phyloP scores from a whole-genome alignment of 2,329 filamentous ascomycete species.

The Diaporthe capsici region DNA sequence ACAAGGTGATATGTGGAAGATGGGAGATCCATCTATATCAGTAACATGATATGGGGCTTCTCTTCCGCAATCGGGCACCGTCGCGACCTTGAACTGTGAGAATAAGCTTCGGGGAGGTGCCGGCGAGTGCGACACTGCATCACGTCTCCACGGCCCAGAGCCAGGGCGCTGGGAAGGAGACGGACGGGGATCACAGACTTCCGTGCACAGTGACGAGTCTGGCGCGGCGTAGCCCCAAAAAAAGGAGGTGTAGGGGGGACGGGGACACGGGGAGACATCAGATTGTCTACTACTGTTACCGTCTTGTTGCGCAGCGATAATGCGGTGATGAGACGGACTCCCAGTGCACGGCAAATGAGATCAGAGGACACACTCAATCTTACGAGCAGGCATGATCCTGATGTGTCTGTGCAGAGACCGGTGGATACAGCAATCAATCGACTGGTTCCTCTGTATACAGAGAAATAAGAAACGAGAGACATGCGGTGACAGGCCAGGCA shows the following conservation, averaged over 20 bases:
- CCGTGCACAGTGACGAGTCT: slow-evolving; percentile 34
- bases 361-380: slow-evolving; percentile 31
- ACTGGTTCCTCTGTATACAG: slow-evolving; percentile 11
- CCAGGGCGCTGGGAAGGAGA: slow-evolving; percentile 37
- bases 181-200: slow-evolving; percentile 16
- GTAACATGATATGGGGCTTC: slow-evolving; percentile 13
- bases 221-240: slow-evolving; percentile 12
- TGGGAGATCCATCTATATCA: slow-evolving; percentile 13
- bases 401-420: slow-evolving; percentile 29
- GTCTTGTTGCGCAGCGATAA: background rate
- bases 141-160: slow-evolving; percentile 34
- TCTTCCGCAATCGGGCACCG: slow-evolving; percentile 19
- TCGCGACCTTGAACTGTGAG: background rate
- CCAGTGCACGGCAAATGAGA: slow-evolving; percentile 30
- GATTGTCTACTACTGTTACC: background rate
- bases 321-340: slow-evolving; percentile 8
- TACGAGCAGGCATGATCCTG: slow-evolving; percentile 38
- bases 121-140: slow-evolving; percentile 38
- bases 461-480: slow-evolving; percentile 38
- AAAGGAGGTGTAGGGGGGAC: slow-evolving; percentile 9
- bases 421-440: slow-evolving; percentile 8
- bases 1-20: slow-evolving; percentile 15
- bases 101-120: slow-evolving; percentile 28
- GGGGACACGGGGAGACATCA: background rate
- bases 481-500: slow-evolving; percentile 36